Base-by-base conservation (phyloP, 768 basidiomycete genomes). In the Amanita pallidorosea region DNA sequence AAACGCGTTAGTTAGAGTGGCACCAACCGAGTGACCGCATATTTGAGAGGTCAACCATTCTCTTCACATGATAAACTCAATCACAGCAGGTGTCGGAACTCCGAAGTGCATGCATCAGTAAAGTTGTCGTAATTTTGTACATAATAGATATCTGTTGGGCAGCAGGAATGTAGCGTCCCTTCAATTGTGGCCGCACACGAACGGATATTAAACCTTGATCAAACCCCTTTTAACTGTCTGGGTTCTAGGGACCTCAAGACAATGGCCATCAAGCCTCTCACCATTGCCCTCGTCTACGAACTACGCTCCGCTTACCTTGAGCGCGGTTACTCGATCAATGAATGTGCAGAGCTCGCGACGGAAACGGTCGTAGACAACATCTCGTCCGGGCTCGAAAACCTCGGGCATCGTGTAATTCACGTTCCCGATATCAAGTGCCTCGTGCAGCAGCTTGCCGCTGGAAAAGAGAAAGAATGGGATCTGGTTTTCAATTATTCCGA, bases 401-500 rank as follows among this genome's bases (percentile, higher is more conserved):
- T 43, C 15, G 42, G 42, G 22, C 25, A 43, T 15, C 11, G 25
- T 23, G 42, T 43, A 42, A 7, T 43, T 7, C 42, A 43, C 6
- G 7, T 43, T 7, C 42, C 42, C 4, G 42, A 43, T 12, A 43
- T 43, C 13, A 43, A 43, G 25, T 43, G 22, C 23, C 42, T 43
- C 25, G 42, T 43, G 11, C 25, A 43, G 23, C 11, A 27, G 18
- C 40, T 41, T 11, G n/a, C 40, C 18, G 18, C 18, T 20, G 40
- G 40, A 12, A 41, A 20, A 41, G 18, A 41, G 9, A 41, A 18
- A 41, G 56, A 59, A 17, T 61, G 61, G 60, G 62, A 61, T 38
- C 41, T 61, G 1, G 58, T 63, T 13, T 63, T 61, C 53, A 63
- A 60, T 36, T 55, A 58, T 5, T 58, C 56, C 36, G 62, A 60